These are phyloP conservation scores for Starmerella sp. DNA, from an alignment of 805 yeast species.

Conservation along the genomic window DNA sequence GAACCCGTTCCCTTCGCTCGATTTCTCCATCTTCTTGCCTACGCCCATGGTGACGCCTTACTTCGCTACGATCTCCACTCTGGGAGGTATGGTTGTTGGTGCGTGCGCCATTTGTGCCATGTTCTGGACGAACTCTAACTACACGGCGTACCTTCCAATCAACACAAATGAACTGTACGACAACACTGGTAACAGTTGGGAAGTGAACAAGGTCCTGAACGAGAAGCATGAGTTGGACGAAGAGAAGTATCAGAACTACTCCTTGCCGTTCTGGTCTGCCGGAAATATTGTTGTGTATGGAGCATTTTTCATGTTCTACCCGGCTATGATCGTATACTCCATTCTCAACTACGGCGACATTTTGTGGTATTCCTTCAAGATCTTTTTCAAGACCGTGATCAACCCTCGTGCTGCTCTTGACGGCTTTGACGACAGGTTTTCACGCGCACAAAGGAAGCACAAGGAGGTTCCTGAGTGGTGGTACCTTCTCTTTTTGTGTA, in stretches of 20 bases:
- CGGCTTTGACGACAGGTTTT: slow-evolving; percentile 41
- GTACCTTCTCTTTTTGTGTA: slow-evolving; percentile 36
- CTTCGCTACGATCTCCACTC: slow-evolving; percentile 29
- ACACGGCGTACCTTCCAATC: slow-evolving; percentile 44
- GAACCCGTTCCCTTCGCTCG: slow-evolving; percentile 42
- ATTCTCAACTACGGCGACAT: slow-evolving; percentile 20
- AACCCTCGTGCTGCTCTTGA: slow-evolving; percentile 25
- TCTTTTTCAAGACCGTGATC: slow-evolving; percentile 20
- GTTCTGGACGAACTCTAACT: slow-evolving; percentile 39
- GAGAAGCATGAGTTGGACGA: slow-evolving; percentile 38
- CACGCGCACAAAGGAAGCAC: slow-evolving; percentile 45
- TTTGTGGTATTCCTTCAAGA: slow-evolving; percentile 2
- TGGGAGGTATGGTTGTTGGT: slow-evolving; percentile 34
- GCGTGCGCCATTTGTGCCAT: slow-evolving; percentile 25
- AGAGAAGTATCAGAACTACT: slow-evolving; percentile 43
- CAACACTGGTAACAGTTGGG: slow-evolving; percentile 40
- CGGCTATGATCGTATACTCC: slow-evolving; percentile 41
- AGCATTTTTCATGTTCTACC: slow-evolving; percentile 44
- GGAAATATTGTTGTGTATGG: slow-evolving; percentile 51
- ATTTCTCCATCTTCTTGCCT: slow-evolving; percentile 35
- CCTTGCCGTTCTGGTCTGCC: slow-evolving; percentile 59
- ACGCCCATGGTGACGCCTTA: slow-evolving; percentile 37
- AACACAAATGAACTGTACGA: slow-evolving; percentile 39
- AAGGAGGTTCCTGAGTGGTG: slow-evolving; percentile 54
- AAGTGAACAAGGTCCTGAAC: slow-evolving; percentile 37